Percentiles rank a stretch among this genome's conserved stretches.
Evolutionary conservation across 805 yeast species (phyloP).

Genomic region (Jamesozyma rosinii): DNA sequence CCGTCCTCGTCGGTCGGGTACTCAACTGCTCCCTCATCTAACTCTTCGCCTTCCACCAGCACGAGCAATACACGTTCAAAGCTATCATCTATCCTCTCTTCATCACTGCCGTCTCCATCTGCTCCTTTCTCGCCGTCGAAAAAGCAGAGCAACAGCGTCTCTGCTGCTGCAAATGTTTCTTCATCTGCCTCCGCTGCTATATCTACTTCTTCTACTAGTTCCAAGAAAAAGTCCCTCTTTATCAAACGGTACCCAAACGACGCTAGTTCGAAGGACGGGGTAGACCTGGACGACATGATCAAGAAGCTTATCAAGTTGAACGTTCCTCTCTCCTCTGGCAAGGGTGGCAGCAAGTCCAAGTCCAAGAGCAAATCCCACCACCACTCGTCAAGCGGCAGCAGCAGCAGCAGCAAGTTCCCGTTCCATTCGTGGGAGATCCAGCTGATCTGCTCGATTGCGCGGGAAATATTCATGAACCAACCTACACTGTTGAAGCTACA

Average conservation of each 20-base stretch:
- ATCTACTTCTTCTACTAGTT: constrained; percentile 1
- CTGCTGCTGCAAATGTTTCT: not conserved
- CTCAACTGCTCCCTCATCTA: not conserved
- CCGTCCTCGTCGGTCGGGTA: not conserved
- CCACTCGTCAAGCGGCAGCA: constrained; percentile 16
- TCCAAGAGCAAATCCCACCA: constrained; percentile 23
- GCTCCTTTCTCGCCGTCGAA: constrained; percentile 5
- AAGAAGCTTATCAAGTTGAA: constrained; percentile 45
- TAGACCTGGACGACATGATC: constrained; percentile 56
- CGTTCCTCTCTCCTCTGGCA: constrained; percentile 6
- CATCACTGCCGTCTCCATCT: constrained; percentile 2
- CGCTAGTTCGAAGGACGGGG: constrained; percentile 18
- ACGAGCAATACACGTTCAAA: constrained; percentile 1
- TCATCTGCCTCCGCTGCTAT: constrained; percentile 5
- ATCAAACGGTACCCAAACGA: constrained; percentile 27
- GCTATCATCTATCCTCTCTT: constrained; percentile 2
- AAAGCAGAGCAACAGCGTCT: not conserved
- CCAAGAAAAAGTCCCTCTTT: constrained; percentile 12
- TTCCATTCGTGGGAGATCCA: constrained; percentile 47
- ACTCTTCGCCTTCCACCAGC: not conserved
- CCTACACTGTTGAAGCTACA: constrained; percentile 57
- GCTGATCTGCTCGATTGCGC: constrained; percentile 46
- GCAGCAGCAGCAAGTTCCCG: constrained; percentile 30
- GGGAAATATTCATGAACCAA: constrained; percentile 53
- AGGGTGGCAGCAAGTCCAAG: not conserved